Evolutionary conservation across 768 basidiomycete genomes (phyloP), one percentile per base, ranked within the genome.

Genomic region (Phaeolepiota aurea): DNA sequence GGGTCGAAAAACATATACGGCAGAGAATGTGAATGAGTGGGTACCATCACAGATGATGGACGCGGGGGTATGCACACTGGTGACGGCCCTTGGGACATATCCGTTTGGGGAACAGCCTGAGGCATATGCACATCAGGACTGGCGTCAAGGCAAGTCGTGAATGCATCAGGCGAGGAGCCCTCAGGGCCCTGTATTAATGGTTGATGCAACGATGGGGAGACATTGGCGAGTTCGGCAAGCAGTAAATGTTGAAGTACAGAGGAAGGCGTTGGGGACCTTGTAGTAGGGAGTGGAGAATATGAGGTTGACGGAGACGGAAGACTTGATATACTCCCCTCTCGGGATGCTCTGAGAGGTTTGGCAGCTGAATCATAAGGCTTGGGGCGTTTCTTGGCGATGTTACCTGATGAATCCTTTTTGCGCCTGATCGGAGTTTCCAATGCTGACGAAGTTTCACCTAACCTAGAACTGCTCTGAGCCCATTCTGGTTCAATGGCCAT

Each of bases 361-460:
- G 61, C 61, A 15, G 64, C 48, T 44, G 65, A 53, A 51, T 85
- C 81, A 48, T 86, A 85, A 3, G 84, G 84, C 55, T 87, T 88
- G 3, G 74, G 69, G 20, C 86, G 77, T 45, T 74, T 77, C 56
- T 76, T 81, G 30, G 49, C 54, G 3, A 54, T 54, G n/a, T 41
- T 43, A 31, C 53, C 54, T 4, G 48, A 43, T 9, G 57, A 54
- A 19, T 72, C 68, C 44, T 71, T 76, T 50, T 73, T 72, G 43
- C 74, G 67, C 51, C 75, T 81, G 19, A 67, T 63, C 7, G 69
- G 65, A 20, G 47, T 48, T 10, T 72, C 70, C 1, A 45, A 38
- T 28, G 40, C 38, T 14, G 56, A 41, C n/a, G 56, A 53, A n/a
- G 44, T 40, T 19, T 64, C 63, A 30, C 52, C 53, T 13, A 50